Percentiles rank a stretch among this genome's conserved stretches.
phyloP scores from a whole-genome alignment of 495 filamentous ascomycete species.

The Letharia lupina region DNA sequence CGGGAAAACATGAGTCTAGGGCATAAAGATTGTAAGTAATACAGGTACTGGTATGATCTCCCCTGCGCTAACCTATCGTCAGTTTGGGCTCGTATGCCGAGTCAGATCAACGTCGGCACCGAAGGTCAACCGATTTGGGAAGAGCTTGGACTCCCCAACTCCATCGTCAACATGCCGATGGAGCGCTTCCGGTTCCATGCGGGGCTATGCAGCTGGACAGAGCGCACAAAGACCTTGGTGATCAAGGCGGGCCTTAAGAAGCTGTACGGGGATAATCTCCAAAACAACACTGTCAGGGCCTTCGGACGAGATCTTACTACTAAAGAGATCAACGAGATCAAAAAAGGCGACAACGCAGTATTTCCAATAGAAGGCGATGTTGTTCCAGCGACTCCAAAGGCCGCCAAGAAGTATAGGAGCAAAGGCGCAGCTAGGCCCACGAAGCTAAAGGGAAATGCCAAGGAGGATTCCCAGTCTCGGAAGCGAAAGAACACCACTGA shows the following conservation, averaged over 20 bases:
- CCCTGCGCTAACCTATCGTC: not conserved
- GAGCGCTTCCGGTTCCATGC: not conserved
- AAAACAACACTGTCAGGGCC: not conserved
- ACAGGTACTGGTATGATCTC: too few relatives aligned
- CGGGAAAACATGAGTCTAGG: not conserved
- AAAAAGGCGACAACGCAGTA: not conserved
- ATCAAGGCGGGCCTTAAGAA: not conserved
- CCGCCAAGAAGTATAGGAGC: not conserved
- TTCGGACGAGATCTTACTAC: conserved; percentile 2
- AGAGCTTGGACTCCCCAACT: not conserved
- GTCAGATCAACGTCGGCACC: not conserved
- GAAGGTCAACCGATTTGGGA: not conserved
- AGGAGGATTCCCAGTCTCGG: not conserved
- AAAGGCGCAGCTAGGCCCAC: not conserved
- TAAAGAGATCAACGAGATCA: not conserved
- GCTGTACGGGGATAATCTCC: not conserved
- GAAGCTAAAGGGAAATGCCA: not conserved
- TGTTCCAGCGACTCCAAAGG: not conserved
- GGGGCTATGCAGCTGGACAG: not conserved
- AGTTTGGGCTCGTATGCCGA: conserved; percentile 6
- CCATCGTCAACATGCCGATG: conserved; percentile 3
- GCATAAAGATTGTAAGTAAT: conserved; percentile 3
- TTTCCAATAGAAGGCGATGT: not conserved
- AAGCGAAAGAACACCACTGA: not conserved
- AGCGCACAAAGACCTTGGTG: not conserved